phyloP scores from a whole-genome alignment of 78 protist species.

The Dictyostelium capitatum region DNA sequence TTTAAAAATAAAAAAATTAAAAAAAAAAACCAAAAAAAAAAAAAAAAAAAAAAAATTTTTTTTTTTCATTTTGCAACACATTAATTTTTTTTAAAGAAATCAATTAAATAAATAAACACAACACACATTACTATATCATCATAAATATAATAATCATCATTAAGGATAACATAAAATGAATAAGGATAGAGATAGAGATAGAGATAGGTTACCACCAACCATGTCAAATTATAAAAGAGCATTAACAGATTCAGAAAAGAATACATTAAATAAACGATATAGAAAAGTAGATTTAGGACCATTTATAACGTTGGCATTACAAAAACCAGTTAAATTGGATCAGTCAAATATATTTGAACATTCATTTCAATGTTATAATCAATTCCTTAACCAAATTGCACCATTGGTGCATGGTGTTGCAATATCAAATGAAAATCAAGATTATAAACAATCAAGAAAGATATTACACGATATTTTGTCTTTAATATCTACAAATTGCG shows the following conservation, averaged over 20 bases:
- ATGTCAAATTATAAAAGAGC: not conserved
- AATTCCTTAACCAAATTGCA: not conserved
- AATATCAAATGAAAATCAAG: not conserved
- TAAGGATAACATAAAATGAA: not conserved
- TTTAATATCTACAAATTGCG: not conserved
- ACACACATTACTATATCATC: not conserved
- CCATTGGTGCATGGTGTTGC: not conserved
- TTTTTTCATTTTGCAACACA: not conserved
- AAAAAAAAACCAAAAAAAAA: not conserved
- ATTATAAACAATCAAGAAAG: not conserved
- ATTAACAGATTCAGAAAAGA: not conserved
- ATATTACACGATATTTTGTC: not conserved
- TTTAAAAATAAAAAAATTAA: not conserved
- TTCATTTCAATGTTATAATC: slow-evolving; percentile 2
- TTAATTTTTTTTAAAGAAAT: not conserved
- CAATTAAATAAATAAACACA: not conserved
- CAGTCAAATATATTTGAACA: not conserved
- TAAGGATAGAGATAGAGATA: not conserved
- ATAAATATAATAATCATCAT: not conserved
- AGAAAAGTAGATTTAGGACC: not conserved
- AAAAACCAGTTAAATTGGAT: slow-evolving; percentile 1
- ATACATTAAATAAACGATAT: not conserved
- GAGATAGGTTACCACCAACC: slow-evolving; percentile 1
- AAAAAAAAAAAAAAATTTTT: not conserved
- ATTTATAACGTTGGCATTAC: not conserved